Conservation (phyloP, 2,329 filamentous ascomycete species). For the Claviceps spartinae region DNA sequence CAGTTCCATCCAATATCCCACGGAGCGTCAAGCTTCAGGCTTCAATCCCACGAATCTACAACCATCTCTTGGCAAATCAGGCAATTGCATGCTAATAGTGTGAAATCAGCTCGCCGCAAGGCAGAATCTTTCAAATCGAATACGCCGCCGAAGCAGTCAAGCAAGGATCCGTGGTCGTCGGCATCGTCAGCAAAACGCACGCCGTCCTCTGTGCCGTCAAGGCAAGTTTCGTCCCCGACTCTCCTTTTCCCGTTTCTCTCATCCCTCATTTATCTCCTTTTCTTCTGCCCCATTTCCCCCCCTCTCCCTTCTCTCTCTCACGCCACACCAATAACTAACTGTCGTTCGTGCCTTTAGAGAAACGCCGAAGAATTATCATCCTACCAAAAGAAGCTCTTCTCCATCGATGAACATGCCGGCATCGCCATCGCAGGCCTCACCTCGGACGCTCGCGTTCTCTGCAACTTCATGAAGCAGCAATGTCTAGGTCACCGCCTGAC, state of each 20-base stretch:
- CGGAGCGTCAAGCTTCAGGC: background rate
- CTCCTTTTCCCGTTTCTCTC: background rate
- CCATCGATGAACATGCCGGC: slow-evolving; percentile 88
- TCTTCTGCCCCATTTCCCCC: background rate
- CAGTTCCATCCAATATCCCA: background rate
- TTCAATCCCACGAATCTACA: background rate
- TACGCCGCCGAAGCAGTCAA: slow-evolving; percentile 98
- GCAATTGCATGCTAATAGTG: slow-evolving; percentile 15
- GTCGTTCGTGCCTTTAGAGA: slow-evolving; percentile 42
- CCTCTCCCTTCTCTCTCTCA: background rate
- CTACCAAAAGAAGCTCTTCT: slow-evolving; percentile 99
- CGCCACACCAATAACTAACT: background rate
- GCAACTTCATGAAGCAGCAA: slow-evolving; percentile 99
- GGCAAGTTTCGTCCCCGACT: slow-evolving; percentile 35
- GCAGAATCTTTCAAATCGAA: slow-evolving; percentile 98
- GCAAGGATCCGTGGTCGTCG: slow-evolving; percentile 95
- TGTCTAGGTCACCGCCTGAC: slow-evolving; percentile 90
- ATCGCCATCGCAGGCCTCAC: slow-evolving; percentile 93
- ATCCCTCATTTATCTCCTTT: background rate
- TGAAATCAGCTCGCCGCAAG: slow-evolving; percentile 80
- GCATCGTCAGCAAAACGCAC: slow-evolving; percentile 95
- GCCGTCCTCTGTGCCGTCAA: slow-evolving; percentile 92
- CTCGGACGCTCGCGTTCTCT: slow-evolving; percentile 94
- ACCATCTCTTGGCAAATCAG: background rate
- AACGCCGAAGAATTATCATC: slow-evolving; percentile 99